Evolutionary conservation across 2,329 filamentous ascomycete genomes (phyloP).

Genomic region (Cercospora sesami): DNA sequence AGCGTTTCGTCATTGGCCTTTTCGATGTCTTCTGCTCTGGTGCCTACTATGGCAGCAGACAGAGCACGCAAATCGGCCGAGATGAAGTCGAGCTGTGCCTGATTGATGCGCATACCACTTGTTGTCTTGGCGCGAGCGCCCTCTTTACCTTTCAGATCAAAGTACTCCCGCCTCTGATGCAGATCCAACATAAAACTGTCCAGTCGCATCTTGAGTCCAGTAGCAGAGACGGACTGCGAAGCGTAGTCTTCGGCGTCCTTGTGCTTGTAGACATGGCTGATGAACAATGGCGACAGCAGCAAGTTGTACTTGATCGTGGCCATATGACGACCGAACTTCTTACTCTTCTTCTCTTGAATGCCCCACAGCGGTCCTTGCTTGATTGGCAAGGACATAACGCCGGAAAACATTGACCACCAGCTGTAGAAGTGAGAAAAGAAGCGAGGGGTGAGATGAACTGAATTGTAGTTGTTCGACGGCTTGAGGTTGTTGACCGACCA

Average conservation of each 20-base stretch:
- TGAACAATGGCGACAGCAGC: slow-evolving; percentile 84
- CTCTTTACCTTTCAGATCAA: slow-evolving; percentile 69
- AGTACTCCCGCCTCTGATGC: slow-evolving; percentile 90
- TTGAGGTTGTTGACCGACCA: slow-evolving; percentile 76
- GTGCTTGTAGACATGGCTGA: slow-evolving; percentile 98
- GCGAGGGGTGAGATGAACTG: slow-evolving; percentile 86
- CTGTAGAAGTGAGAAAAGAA: slow-evolving; percentile 98
- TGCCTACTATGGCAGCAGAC: slow-evolving; percentile 83
- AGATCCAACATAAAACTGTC: slow-evolving; percentile 98
- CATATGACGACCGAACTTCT: slow-evolving; percentile 95
- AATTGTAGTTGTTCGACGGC: slow-evolving; percentile 89
- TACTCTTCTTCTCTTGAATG: slow-evolving; percentile 91
- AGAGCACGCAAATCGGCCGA: slow-evolving; percentile 90
- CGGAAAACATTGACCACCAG: slow-evolving; percentile 97
- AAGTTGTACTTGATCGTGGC: slow-evolving; percentile 99
- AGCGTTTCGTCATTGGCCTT: slow-evolving; percentile 63
- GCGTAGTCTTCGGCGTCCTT: slow-evolving; percentile 88
- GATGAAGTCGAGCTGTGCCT: slow-evolving; percentile 87
- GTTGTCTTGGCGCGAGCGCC: slow-evolving; percentile 74
- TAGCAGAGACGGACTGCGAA: slow-evolving; percentile 79
- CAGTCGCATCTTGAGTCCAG: slow-evolving; percentile 91
- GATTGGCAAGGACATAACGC: slow-evolving; percentile 89
- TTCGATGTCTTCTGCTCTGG: slow-evolving; percentile 73
- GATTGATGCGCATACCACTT: slow-evolving; percentile 92
- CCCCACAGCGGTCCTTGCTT: slow-evolving; percentile 91